Conservation (phyloP, 139 green algal genomes). For the Protoeuglena noctilucae region DNA sequence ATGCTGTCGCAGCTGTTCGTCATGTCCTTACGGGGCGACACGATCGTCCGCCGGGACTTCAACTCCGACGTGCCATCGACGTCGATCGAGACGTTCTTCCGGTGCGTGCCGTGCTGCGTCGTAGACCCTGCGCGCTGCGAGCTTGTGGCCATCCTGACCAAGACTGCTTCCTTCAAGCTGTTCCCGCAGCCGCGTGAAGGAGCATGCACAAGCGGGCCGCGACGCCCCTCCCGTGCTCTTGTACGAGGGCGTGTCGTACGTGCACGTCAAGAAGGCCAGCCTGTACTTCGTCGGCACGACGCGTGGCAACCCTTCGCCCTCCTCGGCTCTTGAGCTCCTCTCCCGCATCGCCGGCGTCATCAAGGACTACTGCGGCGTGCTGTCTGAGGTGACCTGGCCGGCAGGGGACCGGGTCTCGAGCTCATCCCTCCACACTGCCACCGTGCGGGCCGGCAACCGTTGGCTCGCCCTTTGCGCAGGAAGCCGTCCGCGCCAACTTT, state of each 20-base stretch:
- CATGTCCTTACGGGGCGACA: slow-evolving; percentile 7
- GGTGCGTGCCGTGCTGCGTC: background rate
- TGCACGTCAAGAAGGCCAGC: background rate
- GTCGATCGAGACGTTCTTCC: slow-evolving; percentile 5
- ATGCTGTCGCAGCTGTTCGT: slow-evolving; percentile 10
- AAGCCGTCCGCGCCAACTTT: slow-evolving; percentile 88
- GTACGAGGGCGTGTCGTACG: too few relatives aligned
- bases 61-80: background rate
- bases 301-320: background rate
- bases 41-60: slow-evolving; percentile 9
- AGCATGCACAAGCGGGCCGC: too few relatives aligned
- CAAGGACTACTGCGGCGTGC: slow-evolving; percentile 1
- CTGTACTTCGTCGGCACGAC: background rate
- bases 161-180: too few relatives aligned
- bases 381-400: too few relatives aligned
- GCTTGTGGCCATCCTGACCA: too few relatives aligned
- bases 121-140: too few relatives aligned
- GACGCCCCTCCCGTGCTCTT: too few relatives aligned
- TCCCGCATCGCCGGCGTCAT: background rate
- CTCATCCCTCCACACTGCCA: too few relatives aligned
- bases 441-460: too few relatives aligned
- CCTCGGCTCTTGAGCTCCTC: background rate
- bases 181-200: too few relatives aligned
- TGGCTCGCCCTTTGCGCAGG: too few relatives aligned
- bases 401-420: too few relatives aligned